phyloP scores from a whole-genome alignment of 768 basidiomycete genomes.

The Tulasnella sp. region DNA sequence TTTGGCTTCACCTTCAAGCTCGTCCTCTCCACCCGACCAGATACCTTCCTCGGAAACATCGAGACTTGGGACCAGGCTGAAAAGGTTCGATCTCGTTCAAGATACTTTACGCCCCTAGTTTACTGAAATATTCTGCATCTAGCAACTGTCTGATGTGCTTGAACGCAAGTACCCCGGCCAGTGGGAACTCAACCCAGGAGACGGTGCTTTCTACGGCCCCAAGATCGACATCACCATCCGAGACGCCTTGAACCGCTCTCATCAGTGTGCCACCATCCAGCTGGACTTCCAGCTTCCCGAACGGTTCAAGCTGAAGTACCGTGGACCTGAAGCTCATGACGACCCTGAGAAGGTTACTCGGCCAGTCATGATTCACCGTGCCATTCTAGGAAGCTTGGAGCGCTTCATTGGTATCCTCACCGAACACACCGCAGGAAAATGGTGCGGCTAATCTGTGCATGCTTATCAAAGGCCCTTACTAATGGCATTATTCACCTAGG shows the following conservation, averaged over 20 bases:
- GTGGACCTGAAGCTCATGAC: constrained; percentile 71
- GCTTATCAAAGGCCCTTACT: background rate
- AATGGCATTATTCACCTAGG: constrained; percentile 50
- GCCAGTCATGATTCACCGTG: constrained; percentile 98
- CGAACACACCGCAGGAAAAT: constrained; percentile 97
- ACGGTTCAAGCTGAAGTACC: constrained; percentile 93
- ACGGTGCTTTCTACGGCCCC: constrained; percentile 99
- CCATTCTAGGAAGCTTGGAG: constrained; percentile 91
- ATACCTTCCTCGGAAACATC: constrained; percentile 86
- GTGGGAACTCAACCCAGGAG: constrained; percentile 93
- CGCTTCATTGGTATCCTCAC: constrained; percentile 96
- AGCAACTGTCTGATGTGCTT: constrained; percentile 85
- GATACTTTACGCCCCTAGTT: background rate
- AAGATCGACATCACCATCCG: constrained; percentile 98
- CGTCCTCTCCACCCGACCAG: constrained; percentile 93
- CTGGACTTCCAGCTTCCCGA: constrained; percentile 99
- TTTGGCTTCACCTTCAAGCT: constrained; percentile 88
- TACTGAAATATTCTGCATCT: constrained; percentile 19
- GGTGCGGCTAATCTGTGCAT: constrained; percentile 54
- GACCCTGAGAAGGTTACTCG: constrained; percentile 60
- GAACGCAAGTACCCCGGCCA: constrained; percentile 84
- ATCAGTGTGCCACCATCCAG: constrained; percentile 99
- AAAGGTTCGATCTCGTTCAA: constrained; percentile 51
- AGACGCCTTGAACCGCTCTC: constrained; percentile 88
- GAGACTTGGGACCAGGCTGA: constrained; percentile 93